phyloP scores from a whole-genome alignment of 2,329 filamentous ascomycete genomes.

The Cordyceps militaris region DNA sequence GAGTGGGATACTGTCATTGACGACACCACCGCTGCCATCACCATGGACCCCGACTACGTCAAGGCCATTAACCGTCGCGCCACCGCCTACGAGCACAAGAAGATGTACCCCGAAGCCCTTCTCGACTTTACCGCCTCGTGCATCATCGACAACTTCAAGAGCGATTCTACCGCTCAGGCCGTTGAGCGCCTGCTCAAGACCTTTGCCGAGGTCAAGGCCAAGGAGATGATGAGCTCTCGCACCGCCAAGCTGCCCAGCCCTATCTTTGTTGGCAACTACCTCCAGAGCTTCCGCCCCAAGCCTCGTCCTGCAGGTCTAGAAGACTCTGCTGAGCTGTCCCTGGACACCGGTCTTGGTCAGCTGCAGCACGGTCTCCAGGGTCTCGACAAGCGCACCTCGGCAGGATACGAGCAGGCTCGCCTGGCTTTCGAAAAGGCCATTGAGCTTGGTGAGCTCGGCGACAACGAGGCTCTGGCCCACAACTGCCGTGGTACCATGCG shows the following conservation, averaged over 20 bases:
- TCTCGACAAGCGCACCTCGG: constrained; percentile 78
- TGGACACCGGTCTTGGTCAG: constrained; percentile 76
- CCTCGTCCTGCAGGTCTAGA: constrained; percentile 74
- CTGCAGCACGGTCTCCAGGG: constrained; percentile 75
- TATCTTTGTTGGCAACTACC: constrained; percentile 96
- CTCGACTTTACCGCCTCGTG: constrained; percentile 98
- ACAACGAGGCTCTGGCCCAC: constrained; percentile 84
- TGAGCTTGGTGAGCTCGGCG: constrained; percentile 70
- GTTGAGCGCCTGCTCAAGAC: constrained; percentile 94
- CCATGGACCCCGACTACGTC: constrained; percentile 90
- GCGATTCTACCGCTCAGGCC: constrained; percentile 77
- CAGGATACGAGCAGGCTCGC: constrained; percentile 86
- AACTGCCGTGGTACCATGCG: constrained; percentile 96
- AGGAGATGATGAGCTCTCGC: constrained; percentile 81
- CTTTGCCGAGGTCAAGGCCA: constrained; percentile 90
- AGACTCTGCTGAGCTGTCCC: constrained; percentile 67
- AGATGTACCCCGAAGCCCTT: constrained; percentile 86
- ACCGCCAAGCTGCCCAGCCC: constrained; percentile 83
- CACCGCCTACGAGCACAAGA: constrained; percentile 91
- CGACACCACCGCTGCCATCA: constrained; percentile 91
- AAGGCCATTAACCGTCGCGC: constrained; percentile 96
- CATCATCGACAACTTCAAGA: constrained; percentile 97
- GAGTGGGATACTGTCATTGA: constrained; percentile 96
- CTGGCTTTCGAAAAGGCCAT: constrained; percentile 81
- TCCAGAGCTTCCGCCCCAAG: constrained; percentile 92